These are phyloP conservation scores for Glycine tomentella DNA, from an alignment of 306 rosid genomes.

Conservation along the genomic window DNA sequence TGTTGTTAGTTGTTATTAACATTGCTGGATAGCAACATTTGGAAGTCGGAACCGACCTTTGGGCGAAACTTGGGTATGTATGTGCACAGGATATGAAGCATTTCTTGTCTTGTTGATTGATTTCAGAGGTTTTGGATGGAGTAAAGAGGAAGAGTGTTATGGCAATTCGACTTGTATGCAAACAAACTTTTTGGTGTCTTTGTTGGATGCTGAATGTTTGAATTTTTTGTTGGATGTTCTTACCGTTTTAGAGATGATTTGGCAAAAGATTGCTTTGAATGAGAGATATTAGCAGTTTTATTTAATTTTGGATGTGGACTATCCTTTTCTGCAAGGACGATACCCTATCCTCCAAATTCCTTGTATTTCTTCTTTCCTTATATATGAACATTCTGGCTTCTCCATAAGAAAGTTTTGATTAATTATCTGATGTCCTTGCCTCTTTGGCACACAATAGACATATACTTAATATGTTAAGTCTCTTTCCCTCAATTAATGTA, in stretches of 20 bases:
- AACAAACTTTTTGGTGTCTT: conserved; percentile 24
- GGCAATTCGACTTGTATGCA: conserved; percentile 15
- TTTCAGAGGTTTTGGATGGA: conserved; percentile 38
- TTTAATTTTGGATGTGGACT: conserved; percentile 31
- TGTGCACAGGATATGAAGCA: conserved; percentile 20
- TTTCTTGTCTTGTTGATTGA: conserved; percentile 24
- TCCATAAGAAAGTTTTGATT: conserved; percentile 11
- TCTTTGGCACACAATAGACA: conserved; percentile 40
- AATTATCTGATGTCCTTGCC: conserved; percentile 24
- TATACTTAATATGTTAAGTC: conserved; percentile 11
- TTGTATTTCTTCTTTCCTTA: conserved; percentile 37
- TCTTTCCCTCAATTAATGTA: not conserved
- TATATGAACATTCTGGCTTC: conserved; percentile 41
- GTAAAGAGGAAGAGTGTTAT: conserved; percentile 14
- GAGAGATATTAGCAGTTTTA: conserved; percentile 15
- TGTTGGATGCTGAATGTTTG: conserved; percentile 20
- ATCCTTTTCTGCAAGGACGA: conserved; percentile 35
- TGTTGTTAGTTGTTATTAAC: conserved; percentile 20
- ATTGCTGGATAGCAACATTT: conserved; percentile 32
- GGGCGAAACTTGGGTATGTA: conserved; percentile 45
- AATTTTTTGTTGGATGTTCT: conserved; percentile 23
- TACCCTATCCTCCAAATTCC: conserved; percentile 28
- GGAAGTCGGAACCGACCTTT: conserved; percentile 10
- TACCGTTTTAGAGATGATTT: conserved; percentile 40
- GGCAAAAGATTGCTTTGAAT: conserved; percentile 33